Evolutionary conservation across 164 flowering plant species (phyloP).

Genomic region (Umbellularia californica): DNA sequence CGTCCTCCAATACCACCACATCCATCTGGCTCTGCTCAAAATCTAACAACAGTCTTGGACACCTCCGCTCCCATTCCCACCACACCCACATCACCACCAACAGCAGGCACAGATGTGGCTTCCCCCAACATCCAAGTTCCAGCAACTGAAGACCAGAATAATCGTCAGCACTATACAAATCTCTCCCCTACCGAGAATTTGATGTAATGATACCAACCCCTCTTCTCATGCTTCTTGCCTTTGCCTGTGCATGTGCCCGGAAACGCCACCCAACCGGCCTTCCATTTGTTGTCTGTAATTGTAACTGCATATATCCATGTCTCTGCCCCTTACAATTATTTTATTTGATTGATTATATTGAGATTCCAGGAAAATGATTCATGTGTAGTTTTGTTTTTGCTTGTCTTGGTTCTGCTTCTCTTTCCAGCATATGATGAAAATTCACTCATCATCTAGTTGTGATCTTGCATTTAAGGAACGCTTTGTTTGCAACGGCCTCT

Average conservation of each 20-base stretch:
- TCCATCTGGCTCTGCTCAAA: background rate
- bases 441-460: no score
- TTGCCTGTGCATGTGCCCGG: background rate
- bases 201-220: background rate
- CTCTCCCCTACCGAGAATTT: background rate
- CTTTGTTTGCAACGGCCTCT: no score
- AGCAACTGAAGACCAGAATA: background rate
- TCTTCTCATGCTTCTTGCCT: background rate
- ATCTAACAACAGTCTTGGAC: background rate
- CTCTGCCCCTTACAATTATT: no score
- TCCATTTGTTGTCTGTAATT: no score
- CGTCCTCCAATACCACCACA: background rate
- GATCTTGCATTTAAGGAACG: no score
- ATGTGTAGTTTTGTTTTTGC: no score
- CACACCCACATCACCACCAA: background rate
- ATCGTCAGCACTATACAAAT: background rate
- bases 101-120: background rate
- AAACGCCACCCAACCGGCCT: no score
- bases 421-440: no score
- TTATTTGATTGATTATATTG: no score
- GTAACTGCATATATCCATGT: no score
- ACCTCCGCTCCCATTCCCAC: background rate
- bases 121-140: background rate
- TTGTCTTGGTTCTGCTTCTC: no score
- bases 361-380: no score